phyloP scores from a whole-genome alignment of 1,139 yeast species.

The Meyerozyma guilliermondii region DNA sequence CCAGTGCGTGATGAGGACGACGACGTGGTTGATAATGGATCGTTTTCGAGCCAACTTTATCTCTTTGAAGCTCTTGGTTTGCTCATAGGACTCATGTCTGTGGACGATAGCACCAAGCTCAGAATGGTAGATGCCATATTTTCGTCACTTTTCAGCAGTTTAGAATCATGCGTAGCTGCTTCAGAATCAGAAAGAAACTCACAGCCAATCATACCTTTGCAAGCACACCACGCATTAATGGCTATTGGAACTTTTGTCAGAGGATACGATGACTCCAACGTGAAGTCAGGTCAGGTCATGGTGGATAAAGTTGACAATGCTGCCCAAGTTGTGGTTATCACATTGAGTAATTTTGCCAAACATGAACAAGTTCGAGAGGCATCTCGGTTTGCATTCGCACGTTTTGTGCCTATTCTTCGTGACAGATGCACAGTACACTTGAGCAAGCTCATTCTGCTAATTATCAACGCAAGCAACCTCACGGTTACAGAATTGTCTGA shows the following conservation, averaged over 20 bases:
- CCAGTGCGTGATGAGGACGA: slow-evolving; percentile 50
- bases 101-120: slow-evolving; percentile 29
- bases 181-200: slow-evolving; percentile 29
- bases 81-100: slow-evolving; percentile 48
- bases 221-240: slow-evolving; percentile 81
- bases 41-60: slow-evolving; percentile 74
- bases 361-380: slow-evolving; percentile 77
- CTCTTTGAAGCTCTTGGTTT: slow-evolving; percentile 79
- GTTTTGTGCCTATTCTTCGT: slow-evolving; percentile 70
- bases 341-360: slow-evolving; percentile 69
- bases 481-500: slow-evolving; percentile 68
- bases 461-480: slow-evolving; percentile 62
- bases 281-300: slow-evolving; percentile 24
- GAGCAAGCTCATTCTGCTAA: slow-evolving; percentile 68
- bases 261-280: slow-evolving; percentile 57
- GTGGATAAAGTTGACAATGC: slow-evolving; percentile 61
- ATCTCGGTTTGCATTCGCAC: slow-evolving; percentile 78
- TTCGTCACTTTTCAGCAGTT: slow-evolving; percentile 70
- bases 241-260: slow-evolving; percentile 88
- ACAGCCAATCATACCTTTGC: slow-evolving; percentile 49
- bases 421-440: slow-evolving; percentile 48
- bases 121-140: slow-evolving; percentile 58
- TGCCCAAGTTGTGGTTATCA: slow-evolving; percentile 78
- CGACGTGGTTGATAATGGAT: slow-evolving; percentile 52
- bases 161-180: slow-evolving; percentile 56